Evolutionary conservation across 257 asterid species (phyloP).

Genomic region (Petunia axillaris): DNA sequence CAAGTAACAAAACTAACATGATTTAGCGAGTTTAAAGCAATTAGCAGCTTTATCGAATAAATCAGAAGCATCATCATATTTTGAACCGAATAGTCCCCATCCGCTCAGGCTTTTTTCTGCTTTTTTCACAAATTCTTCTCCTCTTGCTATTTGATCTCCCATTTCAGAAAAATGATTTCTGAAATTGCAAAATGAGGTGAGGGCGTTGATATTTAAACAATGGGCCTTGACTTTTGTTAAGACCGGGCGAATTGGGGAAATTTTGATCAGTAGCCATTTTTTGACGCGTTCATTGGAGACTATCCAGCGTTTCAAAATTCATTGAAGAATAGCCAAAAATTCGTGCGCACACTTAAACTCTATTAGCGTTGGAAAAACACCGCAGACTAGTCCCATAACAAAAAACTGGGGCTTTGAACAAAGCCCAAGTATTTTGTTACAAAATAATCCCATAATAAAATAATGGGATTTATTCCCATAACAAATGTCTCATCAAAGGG

Average conservation of each 20-base stretch:
- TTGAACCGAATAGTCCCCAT: slow-evolving; percentile 80
- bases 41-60: slow-evolving; percentile 85
- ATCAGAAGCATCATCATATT: slow-evolving; percentile 89
- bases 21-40: slow-evolving; percentile 84
- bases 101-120: slow-evolving; percentile 91
- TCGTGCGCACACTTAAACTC: too few relatives aligned
- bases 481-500: too few relatives aligned
- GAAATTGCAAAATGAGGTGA: neutral
- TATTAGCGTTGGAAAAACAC: too few relatives aligned
- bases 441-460: too few relatives aligned
- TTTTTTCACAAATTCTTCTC: slow-evolving; percentile 69
- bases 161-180: slow-evolving; percentile 31
- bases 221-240: slow-evolving; percentile 2
- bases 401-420: too few relatives aligned
- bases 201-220: neutral
- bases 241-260: neutral
- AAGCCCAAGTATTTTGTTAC: too few relatives aligned
- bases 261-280: too few relatives aligned
- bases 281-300: too few relatives aligned
- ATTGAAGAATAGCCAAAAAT: too few relatives aligned
- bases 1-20: slow-evolving; percentile 45
- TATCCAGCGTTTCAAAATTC: too few relatives aligned
- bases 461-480: too few relatives aligned
- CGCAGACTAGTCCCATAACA: too few relatives aligned
- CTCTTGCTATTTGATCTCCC: slow-evolving; percentile 77